phyloP scores from a whole-genome alignment of 129 eudicot genomes.

The Chrysanthemum seticuspe region DNA sequence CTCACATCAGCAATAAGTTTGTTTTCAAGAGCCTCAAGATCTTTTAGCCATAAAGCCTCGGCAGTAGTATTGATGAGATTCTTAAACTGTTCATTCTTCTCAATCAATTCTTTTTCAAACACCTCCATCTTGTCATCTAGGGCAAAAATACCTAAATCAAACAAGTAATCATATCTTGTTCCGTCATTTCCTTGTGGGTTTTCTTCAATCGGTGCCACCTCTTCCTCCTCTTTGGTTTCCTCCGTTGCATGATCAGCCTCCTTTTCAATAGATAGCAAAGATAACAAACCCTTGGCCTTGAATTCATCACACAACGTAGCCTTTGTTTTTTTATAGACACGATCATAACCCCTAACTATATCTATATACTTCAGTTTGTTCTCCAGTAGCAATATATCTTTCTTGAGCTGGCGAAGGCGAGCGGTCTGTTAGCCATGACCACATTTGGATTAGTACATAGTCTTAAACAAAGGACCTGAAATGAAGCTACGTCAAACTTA shows the following conservation, averaged over 20 bases:
- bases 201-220: slow-evolving; percentile 1
- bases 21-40: slow-evolving; percentile 56
- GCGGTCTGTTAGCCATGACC: not conserved
- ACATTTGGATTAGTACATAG: too few relatives aligned
- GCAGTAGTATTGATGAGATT: slow-evolving; percentile 42
- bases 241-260: slow-evolving; percentile 13
- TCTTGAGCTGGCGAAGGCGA: not conserved
- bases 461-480: too few relatives aligned
- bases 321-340: too few relatives aligned
- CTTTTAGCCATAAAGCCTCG: slow-evolving; percentile 50
- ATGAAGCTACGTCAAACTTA: too few relatives aligned
- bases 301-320: too few relatives aligned
- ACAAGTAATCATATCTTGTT: slow-evolving; percentile 50
- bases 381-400: slow-evolving; percentile 43
- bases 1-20: too few relatives aligned
- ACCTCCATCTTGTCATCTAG: slow-evolving; percentile 46
- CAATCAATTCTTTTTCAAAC: slow-evolving; percentile 42
- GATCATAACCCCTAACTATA: too few relatives aligned
- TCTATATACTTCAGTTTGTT: slow-evolving; percentile 58
- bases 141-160: slow-evolving; percentile 19
- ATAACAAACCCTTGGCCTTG: too few relatives aligned
- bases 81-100: slow-evolving; percentile 40
- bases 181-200: too few relatives aligned
- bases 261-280: not conserved
- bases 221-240: slow-evolving; percentile 1